A percentile compares a stretch with the other conserved stretches of the same genome.
These are phyloP conservation scores for Hibiscus tridactylites DNA, from an alignment of 345 rosid genomes.

Conservation along the genomic window DNA sequence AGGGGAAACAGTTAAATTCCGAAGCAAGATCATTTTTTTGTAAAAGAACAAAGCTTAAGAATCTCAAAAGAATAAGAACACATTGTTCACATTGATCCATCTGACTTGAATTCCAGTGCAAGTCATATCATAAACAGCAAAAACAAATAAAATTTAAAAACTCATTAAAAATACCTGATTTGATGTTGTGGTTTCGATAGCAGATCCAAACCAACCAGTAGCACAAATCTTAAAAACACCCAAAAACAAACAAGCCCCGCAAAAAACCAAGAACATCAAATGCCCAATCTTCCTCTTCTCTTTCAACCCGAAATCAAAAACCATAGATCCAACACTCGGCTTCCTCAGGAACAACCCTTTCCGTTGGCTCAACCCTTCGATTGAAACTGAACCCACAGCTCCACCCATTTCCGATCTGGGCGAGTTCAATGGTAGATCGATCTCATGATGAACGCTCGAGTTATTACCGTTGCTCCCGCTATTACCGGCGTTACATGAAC, in stretches of 20 bases:
- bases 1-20: not conserved
- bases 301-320: slow-evolving; percentile 50
- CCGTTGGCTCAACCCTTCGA: slow-evolving; percentile 34
- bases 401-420: slow-evolving; percentile 65
- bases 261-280: slow-evolving; percentile 71
- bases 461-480: slow-evolving; percentile 9
- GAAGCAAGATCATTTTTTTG: not conserved
- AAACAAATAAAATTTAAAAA: not conserved
- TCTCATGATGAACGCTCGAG: slow-evolving; percentile 51
- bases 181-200: slow-evolving; percentile 49
- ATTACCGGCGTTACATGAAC: slow-evolving; percentile 1
- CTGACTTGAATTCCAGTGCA: not conserved
- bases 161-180: slow-evolving; percentile 32
- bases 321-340: slow-evolving; percentile 41
- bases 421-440: slow-evolving; percentile 57
- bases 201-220: slow-evolving; percentile 84
- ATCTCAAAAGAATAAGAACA: not conserved
- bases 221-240: slow-evolving; percentile 85
- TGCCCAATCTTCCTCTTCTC: slow-evolving; percentile 75
- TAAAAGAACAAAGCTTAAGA: not conserved
- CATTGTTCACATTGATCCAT: slow-evolving; percentile 1
- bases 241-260: slow-evolving; percentile 73
- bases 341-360: slow-evolving; percentile 40
- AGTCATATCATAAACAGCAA: not conserved
- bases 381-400: slow-evolving; percentile 14